Percentiles rank a stretch among this genome's conserved stretches.
Conservation (phyloP, 805 yeast species). For the Huiozyma naganishii region DNA sequence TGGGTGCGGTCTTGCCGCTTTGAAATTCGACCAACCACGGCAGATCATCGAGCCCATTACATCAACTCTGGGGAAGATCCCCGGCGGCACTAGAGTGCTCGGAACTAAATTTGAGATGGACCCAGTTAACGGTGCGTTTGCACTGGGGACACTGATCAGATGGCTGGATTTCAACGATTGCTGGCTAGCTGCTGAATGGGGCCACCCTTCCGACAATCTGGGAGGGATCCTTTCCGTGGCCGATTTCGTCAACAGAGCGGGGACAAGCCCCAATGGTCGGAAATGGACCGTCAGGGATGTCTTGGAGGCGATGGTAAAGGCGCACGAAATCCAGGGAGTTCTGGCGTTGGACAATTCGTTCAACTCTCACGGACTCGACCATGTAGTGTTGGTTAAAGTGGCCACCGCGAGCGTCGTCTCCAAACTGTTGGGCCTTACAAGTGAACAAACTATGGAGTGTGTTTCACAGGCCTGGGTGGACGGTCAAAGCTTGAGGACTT, state of each 20-base stretch:
- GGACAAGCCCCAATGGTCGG: constrained; percentile 30
- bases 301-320: constrained; percentile 47
- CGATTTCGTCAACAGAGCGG: constrained; percentile 40
- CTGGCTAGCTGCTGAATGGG: constrained; percentile 65
- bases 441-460: constrained; percentile 45
- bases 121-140: constrained; percentile 49
- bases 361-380: constrained; percentile 50
- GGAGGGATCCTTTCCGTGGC: constrained; percentile 52
- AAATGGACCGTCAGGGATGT: constrained; percentile 40
- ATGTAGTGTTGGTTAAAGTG: constrained; percentile 46
- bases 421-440: constrained; percentile 38
- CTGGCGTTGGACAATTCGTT: constrained; percentile 51
- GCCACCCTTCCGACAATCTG: constrained; percentile 52
- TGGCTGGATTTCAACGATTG: constrained; percentile 57
- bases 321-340: constrained; percentile 53
- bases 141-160: constrained; percentile 45
- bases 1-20: constrained; percentile 52
- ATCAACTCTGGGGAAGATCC: constrained; percentile 36
- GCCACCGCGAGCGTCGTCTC: constrained; percentile 54
- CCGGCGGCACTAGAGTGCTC: constrained; percentile 44
- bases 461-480: constrained; percentile 52
- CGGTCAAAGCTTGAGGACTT: constrained; percentile 49
- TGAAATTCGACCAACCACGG: constrained; percentile 40
- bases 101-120: constrained; percentile 43
- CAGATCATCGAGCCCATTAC: constrained; percentile 45